Conservation (phyloP, 148 eudicot genomes). For the Rhododendron henanense region DNA sequence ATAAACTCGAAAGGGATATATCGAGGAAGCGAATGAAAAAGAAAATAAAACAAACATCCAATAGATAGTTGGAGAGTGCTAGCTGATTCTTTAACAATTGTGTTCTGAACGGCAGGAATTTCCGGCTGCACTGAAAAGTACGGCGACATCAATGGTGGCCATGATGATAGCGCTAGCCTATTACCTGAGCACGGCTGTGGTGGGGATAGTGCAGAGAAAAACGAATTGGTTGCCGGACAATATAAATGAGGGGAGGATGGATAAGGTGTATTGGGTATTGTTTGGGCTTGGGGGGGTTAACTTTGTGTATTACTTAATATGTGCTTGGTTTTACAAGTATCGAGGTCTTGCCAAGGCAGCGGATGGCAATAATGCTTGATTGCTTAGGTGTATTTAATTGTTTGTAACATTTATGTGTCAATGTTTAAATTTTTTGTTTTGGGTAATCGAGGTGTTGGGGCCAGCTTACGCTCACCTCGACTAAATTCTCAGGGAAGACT, state of each 20-base stretch:
- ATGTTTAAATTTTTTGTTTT: not conserved
- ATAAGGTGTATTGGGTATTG: constrained; percentile 36
- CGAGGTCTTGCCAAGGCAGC: constrained; percentile 11
- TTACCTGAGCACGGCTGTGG: constrained; percentile 33
- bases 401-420: not conserved
- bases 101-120: constrained; percentile 19
- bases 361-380: not conserved
- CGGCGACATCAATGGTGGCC: constrained; percentile 31
- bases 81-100: not conserved
- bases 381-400: not conserved
- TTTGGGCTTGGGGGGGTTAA: constrained; percentile 22
- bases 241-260: constrained; percentile 37
- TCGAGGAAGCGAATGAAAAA: too few relatives aligned
- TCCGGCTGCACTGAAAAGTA: constrained; percentile 29
- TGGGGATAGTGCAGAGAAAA: constrained; percentile 22
- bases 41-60: too few relatives aligned
- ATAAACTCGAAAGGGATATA: too few relatives aligned
- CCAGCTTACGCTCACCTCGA: too few relatives aligned
- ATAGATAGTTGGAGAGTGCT: not conserved
- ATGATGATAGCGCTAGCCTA: constrained; percentile 24
- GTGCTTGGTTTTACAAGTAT: constrained; percentile 29
- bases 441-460: too few relatives aligned
- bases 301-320: constrained; percentile 28
- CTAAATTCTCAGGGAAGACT: too few relatives aligned
- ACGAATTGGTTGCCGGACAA: constrained; percentile 33